These are phyloP conservation scores for Arctium minus DNA, from an alignment of 129 eudicot species.

Conservation along the genomic window DNA sequence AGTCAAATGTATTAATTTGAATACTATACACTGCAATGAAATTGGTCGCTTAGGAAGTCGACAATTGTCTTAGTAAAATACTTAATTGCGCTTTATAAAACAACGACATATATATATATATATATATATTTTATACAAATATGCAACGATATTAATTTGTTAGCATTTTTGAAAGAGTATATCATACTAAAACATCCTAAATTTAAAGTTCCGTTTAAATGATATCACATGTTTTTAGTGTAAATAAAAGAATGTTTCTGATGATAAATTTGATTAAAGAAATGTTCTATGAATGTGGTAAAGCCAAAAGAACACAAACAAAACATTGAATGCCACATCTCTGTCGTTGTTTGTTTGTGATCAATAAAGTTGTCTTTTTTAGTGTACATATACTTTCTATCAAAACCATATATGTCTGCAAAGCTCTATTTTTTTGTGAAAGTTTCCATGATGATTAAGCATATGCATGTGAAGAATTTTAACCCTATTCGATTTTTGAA, in stretches of 20 bases:
- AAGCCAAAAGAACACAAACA: slow-evolving; percentile 22
- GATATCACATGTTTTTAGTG: not conserved
- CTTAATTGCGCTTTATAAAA: not conserved
- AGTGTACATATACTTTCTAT: slow-evolving; percentile 16
- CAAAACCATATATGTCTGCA: not conserved
- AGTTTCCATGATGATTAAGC: not conserved
- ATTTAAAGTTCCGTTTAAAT: no score
- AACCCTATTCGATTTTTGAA: slow-evolving; percentile 14
- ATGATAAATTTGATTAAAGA: not conserved
- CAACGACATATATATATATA: not conserved
- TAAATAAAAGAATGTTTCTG: not conserved
- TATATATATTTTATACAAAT: not conserved
- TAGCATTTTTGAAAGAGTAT: no score
- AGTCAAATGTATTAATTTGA: not conserved
- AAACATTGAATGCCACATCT: slow-evolving; percentile 24
- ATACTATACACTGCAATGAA: not conserved
- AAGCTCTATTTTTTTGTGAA: not conserved
- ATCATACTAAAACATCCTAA: not conserved
- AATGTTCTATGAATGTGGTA: slow-evolving; percentile 2
- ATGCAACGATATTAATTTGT: not conserved
- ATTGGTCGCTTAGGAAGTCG: not conserved
- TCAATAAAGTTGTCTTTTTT: slow-evolving; percentile 23
- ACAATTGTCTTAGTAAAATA: not conserved
- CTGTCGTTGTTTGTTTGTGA: slow-evolving; percentile 16
- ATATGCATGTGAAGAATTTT: slow-evolving; percentile 16